Percentiles rank a stretch among this genome's conserved stretches.
Evolutionary conservation across 495 filamentous ascomycete genomes (phyloP).

Genomic region (Jackrogersella minutella): DNA sequence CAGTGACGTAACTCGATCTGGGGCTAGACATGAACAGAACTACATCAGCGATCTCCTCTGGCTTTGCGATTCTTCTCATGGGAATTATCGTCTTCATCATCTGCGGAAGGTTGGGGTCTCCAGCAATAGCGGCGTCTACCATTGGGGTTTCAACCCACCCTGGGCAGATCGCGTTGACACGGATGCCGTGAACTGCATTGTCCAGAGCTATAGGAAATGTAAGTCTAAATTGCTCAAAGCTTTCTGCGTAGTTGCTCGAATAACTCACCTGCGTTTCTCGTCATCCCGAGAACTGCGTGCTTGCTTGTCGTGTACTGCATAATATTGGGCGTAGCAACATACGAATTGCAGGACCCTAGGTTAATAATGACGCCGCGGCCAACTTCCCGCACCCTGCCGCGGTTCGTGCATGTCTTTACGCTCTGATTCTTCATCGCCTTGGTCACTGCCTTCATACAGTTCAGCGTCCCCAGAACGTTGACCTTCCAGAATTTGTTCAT

Average conservation of each 20-base stretch:
- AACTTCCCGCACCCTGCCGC: not conserved
- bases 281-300: constrained; percentile 60
- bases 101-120: not conserved
- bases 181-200: constrained; percentile 43
- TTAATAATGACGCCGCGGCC: constrained; percentile 58
- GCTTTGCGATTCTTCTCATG: constrained; percentile 46
- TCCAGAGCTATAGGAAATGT: constrained; percentile 50
- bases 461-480: constrained; percentile 8
- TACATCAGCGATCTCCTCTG: constrained; percentile 56
- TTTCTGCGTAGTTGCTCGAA: too few relatives aligned
- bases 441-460: not conserved
- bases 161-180: constrained; percentile 57
- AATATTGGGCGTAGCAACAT: constrained; percentile 34
- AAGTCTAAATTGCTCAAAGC: too few relatives aligned
- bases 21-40: constrained; percentile 54
- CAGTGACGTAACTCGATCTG: constrained; percentile 50
- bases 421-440: constrained; percentile 11
- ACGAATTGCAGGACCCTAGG: constrained; percentile 54
- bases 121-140: constrained; percentile 33
- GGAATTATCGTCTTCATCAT: constrained; percentile 38
- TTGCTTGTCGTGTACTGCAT: constrained; percentile 58
- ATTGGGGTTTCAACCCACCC: constrained; percentile 55
- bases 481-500: not conserved
- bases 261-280: constrained; percentile 50
- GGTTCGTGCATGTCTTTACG: not conserved